phyloP scores from a whole-genome alignment of 1,284 basidiomycete species.

The Coniferiporia sulphurascens region DNA sequence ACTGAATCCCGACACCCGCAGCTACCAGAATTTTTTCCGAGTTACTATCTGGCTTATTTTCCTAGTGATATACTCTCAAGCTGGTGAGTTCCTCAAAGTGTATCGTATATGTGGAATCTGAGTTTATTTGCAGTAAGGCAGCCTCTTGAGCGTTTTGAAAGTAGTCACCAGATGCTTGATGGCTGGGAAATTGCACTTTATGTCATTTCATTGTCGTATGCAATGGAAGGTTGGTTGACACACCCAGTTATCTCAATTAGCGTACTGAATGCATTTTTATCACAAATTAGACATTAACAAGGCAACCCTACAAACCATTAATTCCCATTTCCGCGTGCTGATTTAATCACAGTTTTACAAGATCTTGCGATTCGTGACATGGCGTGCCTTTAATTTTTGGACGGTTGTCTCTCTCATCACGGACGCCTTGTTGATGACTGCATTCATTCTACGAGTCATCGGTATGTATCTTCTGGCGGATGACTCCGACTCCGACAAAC shows the following conservation, averaged over 20 bases:
- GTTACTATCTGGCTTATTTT: slow-evolving; percentile 82
- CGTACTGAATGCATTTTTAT: not conserved
- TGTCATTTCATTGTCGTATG: slow-evolving; percentile 68
- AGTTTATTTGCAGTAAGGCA: slow-evolving; percentile 49
- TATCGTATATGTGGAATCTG: not conserved
- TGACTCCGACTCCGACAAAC: slow-evolving; percentile 27
- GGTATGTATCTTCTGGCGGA: slow-evolving; percentile 49
- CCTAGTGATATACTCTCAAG: slow-evolving; percentile 81
- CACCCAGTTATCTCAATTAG: not conserved
- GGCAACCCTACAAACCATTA: slow-evolving; percentile 33
- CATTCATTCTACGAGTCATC: slow-evolving; percentile 69
- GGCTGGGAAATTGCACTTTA: slow-evolving; percentile 78
- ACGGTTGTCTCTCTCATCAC: slow-evolving; percentile 67
- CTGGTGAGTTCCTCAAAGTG: slow-evolving; percentile 43
- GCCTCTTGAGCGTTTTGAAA: slow-evolving; percentile 59
- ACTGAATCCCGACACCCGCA: slow-evolving; percentile 24
- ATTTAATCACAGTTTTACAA: slow-evolving; percentile 49
- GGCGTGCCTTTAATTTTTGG: slow-evolving; percentile 81
- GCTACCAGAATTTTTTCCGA: slow-evolving; percentile 75
- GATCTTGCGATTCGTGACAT: slow-evolving; percentile 60
- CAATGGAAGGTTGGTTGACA: slow-evolving; percentile 60
- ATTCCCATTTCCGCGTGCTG: not conserved
- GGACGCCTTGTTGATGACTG: slow-evolving; percentile 64
- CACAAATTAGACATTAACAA: slow-evolving; percentile 52
- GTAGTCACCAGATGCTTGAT: slow-evolving; percentile 52